Base-by-base conservation (phyloP, 768 basidiomycete genomes). In the Termitomyces sp. region DNA sequence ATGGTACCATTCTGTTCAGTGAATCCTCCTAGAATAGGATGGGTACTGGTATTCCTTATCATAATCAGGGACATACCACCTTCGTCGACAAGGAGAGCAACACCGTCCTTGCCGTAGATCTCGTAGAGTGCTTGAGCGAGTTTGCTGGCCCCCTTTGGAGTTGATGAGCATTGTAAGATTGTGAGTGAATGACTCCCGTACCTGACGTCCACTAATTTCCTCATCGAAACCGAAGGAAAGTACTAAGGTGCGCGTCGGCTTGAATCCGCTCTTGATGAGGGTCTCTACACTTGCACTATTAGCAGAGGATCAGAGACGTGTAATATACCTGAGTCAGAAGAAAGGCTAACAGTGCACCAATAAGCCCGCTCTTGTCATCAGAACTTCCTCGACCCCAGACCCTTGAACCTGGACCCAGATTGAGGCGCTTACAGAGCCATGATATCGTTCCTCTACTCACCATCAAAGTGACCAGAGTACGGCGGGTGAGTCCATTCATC, bases 71-170 rank as follows among this genome's bases (percentile, higher is more conserved):
- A 71, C 77, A 67, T 71, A 86, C 92, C 84, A 38, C 95, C 94
- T 78, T 98, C 96, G 68, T 98, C 96, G 38, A 98, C 79, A 49
- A 97, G 72, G 69, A 96, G 79, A 0, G 90, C 85, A 69, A 93
- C 86, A 4, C 84, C 82, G 67, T 93, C 73, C 61, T 82, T 70
- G 40, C 94, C 94, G 69, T 91, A 96, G 15, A 77, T 79, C 3
- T 79, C 65, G 51, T 84, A 70, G 36, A 97, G 73, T 49, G 75
- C 74, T 11, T 74, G 67, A 0, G 78, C 76, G 46, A 90, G 75
- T 4, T 69, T 67, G 31, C 71, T 71, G 9, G 87, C 89, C 37
- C 88, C 88, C 85, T 89, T 62, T 6, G 20, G 17, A 58, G 4
- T 47, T 25, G 61, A 49, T 47, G 32, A 17, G 42, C 5, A 43